A percentile compares a stretch with the other conserved stretches of the same genome.
Evolutionary conservation across 2,329 filamentous ascomycete genomes (phyloP).

Genomic region (Colletotrichum aenigma): DNA sequence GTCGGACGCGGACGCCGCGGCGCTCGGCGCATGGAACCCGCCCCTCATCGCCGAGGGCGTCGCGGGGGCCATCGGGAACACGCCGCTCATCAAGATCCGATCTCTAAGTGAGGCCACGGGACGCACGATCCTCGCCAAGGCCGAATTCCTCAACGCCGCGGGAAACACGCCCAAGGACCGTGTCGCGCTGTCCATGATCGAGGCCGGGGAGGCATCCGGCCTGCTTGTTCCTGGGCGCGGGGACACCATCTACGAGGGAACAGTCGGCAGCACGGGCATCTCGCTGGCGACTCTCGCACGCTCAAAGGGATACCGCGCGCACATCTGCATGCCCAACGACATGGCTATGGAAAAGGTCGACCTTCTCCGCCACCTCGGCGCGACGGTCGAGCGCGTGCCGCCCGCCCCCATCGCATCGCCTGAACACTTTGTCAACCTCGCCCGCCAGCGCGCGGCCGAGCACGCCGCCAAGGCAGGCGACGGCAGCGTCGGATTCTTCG

Average conservation of each 20-base stretch:
- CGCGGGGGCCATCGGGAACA: constrained; percentile 91
- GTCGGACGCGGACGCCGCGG: constrained; percentile 22
- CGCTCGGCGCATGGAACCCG: constrained; percentile 25
- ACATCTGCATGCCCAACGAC: constrained; percentile 98
- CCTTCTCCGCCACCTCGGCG: constrained; percentile 86
- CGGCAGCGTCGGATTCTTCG: constrained; percentile 84
- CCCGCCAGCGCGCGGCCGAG: constrained; percentile 74
- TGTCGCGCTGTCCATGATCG: constrained; percentile 89
- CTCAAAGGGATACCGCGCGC: constrained; percentile 86
- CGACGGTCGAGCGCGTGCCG: constrained; percentile 87
- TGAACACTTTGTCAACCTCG: constrained; percentile 93
- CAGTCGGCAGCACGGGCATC: constrained; percentile 94
- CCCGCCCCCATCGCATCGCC: constrained; percentile 94
- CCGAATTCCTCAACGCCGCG: constrained; percentile 94
- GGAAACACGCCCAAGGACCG: constrained; percentile 95
- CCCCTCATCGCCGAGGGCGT: constrained; percentile 73
- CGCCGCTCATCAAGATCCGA: constrained; percentile 84
- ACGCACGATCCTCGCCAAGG: constrained; percentile 89
- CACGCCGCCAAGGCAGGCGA: constrained; percentile 66
- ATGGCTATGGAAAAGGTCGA: constrained; percentile 88
- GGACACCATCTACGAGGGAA: constrained; percentile 97
- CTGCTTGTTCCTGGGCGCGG: constrained; percentile 79
- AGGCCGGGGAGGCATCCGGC: constrained; percentile 77
- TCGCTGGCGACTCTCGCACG: constrained; percentile 88
- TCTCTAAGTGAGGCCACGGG: constrained; percentile 87